A percentile compares a stretch with the other conserved stretches of the same genome.
phyloP scores from a whole-genome alignment of 768 basidiomycete genomes.

The Paxillus involutus region DNA sequence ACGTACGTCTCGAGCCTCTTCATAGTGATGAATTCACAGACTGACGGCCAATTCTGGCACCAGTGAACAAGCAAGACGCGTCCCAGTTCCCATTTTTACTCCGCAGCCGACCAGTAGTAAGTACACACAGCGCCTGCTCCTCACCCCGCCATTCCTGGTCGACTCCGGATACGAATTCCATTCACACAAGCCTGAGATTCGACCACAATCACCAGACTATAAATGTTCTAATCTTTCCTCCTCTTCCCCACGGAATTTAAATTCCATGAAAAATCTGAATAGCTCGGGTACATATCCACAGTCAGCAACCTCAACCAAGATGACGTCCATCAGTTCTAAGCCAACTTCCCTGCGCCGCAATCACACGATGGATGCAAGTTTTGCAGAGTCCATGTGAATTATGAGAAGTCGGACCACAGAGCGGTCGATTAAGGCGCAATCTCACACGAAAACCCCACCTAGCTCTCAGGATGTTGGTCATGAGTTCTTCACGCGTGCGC shows the following conservation, averaged over 20 bases:
- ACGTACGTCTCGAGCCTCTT: constrained; percentile 6
- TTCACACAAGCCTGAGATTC: constrained; percentile 8
- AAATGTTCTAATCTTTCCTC: constrained; percentile 17
- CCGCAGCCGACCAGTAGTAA: constrained; percentile 7
- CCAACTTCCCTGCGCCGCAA: constrained; percentile 7
- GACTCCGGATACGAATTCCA: constrained; percentile 12
- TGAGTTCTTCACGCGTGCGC: constrained; percentile 54
- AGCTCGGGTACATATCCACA: constrained; percentile 16
- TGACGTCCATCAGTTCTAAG: constrained; percentile 16
- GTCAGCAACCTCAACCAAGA: constrained; percentile 14
- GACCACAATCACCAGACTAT: too few species aligned
- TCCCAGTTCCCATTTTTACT: not conserved
- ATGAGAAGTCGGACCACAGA: constrained; percentile 22
- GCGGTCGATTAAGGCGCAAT: constrained; percentile 18
- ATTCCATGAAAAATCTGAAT: constrained; percentile 13
- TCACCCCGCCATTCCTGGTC: constrained; percentile 5
- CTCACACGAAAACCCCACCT: constrained; percentile 20
- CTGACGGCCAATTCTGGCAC: not conserved
- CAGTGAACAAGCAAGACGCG: not conserved
- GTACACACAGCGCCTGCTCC: constrained; percentile 3
- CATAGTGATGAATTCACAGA: not conserved
- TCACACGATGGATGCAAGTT: constrained; percentile 13
- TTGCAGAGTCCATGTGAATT: constrained; percentile 18
- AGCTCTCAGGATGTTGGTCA: constrained; percentile 34
- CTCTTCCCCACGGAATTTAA: constrained; percentile 18